Conservation (phyloP, 2,329 filamentous ascomycete species). For the Botrytis hyacinthi region DNA sequence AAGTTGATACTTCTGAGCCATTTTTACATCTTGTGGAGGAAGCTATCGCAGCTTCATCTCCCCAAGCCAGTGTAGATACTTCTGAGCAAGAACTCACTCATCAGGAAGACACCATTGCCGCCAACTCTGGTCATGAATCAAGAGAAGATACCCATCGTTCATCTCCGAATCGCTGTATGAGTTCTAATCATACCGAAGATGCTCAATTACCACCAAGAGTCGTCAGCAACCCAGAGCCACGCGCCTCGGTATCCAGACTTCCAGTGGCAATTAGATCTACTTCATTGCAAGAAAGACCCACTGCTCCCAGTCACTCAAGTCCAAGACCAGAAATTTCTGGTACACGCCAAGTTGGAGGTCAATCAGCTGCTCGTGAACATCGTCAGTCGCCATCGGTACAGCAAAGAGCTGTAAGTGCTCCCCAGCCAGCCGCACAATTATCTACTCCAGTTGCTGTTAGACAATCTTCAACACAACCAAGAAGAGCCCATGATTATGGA, state of each 20-base stretch:
- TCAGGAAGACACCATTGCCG: neutral
- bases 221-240: neutral
- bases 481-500: neutral
- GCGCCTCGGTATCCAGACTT: neutral
- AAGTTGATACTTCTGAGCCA: neutral
- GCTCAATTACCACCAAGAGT: neutral
- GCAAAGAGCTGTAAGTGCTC: neutral
- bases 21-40: neutral
- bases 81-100: neutral
- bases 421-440: neutral
- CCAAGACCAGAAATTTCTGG: neutral
- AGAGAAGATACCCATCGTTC: neutral
- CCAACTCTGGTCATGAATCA: neutral
- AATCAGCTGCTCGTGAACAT: neutral
- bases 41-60: neutral
- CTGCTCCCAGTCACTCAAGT: fast-evolving
- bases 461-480: neutral
- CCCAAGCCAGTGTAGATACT: neutral
- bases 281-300: neutral
- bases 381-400: fast-evolving
- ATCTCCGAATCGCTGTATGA: too few relatives aligned
- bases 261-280: neutral
- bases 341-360: neutral
- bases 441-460: neutral
- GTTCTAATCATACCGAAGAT: neutral